phyloP scores from a whole-genome alignment of 2,329 filamentous ascomycete genomes.

The Fusarium anguioides region DNA sequence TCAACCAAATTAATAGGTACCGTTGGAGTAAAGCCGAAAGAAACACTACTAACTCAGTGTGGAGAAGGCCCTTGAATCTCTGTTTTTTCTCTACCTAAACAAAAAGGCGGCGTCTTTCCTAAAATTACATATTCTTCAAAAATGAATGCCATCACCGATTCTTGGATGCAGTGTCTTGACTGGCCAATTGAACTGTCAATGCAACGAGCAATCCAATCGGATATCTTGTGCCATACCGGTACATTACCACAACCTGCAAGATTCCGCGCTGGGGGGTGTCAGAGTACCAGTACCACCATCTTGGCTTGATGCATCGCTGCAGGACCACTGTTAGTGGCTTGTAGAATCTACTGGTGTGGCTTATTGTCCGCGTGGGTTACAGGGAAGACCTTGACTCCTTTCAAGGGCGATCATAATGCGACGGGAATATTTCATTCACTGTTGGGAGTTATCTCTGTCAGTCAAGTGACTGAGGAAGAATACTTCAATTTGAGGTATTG shows the following conservation, averaged over 20 bases:
- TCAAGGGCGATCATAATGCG: slow-evolving; percentile 15
- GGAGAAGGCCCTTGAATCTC: background rate
- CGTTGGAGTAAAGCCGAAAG: slow-evolving; percentile 12
- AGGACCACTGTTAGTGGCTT: slow-evolving; percentile 22
- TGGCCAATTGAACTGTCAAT: slow-evolving; percentile 26
- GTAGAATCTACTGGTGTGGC: slow-evolving; percentile 21
- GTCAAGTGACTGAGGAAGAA: slow-evolving; percentile 14
- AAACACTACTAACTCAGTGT: slow-evolving; percentile 7
- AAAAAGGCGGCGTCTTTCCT: slow-evolving; percentile 16
- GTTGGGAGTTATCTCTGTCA: no score
- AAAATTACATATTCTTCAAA: slow-evolving; percentile 18
- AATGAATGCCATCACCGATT: slow-evolving; percentile 5
- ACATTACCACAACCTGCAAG: slow-evolving; percentile 12
- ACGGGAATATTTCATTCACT: background rate
- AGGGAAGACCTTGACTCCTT: slow-evolving; percentile 17
- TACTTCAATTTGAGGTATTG: slow-evolving; percentile 18
- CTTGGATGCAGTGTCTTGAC: background rate
- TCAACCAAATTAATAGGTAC: slow-evolving; percentile 9
- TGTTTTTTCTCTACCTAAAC: background rate
- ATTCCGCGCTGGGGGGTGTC: background rate
- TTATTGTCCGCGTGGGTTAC: slow-evolving; percentile 36
- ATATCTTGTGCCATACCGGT: slow-evolving; percentile 6
- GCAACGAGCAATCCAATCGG: background rate
- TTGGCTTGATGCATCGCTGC: slow-evolving; percentile 10
- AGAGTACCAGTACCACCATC: background rate